These are phyloP conservation scores for Trifolium dubium DNA, from an alignment of 306 rosid genomes.

Conservation along the genomic window DNA sequence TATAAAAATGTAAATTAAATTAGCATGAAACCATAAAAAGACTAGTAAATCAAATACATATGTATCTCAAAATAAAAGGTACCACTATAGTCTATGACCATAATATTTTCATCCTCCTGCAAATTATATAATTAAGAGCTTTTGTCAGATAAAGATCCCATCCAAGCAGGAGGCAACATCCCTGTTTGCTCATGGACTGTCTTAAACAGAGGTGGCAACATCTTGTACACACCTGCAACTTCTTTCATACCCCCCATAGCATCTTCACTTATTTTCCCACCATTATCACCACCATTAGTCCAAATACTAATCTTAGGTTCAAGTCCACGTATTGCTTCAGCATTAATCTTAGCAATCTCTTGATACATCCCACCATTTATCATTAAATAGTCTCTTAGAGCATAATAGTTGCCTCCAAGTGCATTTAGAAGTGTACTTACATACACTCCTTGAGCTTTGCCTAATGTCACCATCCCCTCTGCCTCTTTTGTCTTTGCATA, in stretches of 20 bases:
- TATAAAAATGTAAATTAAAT: not conserved
- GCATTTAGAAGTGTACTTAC: conserved; percentile 42
- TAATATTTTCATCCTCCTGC: not conserved
- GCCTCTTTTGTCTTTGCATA: conserved; percentile 25
- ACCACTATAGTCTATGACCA: not conserved
- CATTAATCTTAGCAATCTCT: conserved; percentile 47
- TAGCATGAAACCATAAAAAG: not conserved
- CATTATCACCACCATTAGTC: conserved; percentile 26
- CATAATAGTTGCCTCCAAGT: conserved; percentile 32
- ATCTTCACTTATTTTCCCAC: not conserved
- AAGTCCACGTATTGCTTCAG: conserved; percentile 47
- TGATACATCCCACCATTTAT: conserved; percentile 43
- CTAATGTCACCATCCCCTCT: conserved; percentile 40
- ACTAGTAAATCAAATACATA: not conserved
- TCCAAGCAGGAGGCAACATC: conserved; percentile 50
- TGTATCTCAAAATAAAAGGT: not conserved
- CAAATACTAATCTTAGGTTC: conserved; percentile 49
- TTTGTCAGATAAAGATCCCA: conserved; percentile 36
- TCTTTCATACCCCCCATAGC: conserved; percentile 2
- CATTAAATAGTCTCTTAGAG: conserved; percentile 49
- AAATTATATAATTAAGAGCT: not conserved
- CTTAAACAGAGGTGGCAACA: conserved; percentile 48
- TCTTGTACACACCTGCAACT: not conserved
- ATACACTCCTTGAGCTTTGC: conserved; percentile 38
- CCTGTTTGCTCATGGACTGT: conserved; percentile 53